Evolutionary conservation across 139 green algal species (phyloP).

Genomic region (Micromonas commoda): DNA sequence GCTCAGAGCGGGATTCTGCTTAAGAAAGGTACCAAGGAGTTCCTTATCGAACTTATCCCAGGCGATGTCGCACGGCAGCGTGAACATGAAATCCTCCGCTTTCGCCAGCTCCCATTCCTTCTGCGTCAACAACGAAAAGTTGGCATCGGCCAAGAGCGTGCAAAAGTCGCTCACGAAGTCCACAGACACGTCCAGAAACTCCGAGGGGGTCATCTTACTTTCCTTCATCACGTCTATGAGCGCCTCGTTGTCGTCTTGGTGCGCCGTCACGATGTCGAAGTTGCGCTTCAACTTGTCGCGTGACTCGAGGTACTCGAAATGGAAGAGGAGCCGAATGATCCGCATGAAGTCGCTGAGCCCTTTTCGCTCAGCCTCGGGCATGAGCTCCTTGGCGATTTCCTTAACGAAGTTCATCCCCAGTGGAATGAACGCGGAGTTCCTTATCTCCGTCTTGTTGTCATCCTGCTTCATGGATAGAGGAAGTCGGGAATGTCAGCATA

Average conservation of each 20-base stretch:
- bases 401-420: conserved; percentile 6
- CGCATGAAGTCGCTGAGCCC: not conserved
- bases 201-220: not conserved
- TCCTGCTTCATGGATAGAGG: not conserved
- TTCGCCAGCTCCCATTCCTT: conserved; percentile 12
- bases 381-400: not conserved
- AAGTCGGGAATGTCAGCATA: too few species aligned
- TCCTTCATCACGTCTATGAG: not conserved
- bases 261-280: not conserved
- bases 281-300: not conserved
- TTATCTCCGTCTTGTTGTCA: not conserved
- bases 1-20: conserved; percentile 14
- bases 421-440: not conserved
- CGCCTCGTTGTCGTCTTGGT: not conserved
- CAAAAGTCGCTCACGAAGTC: conserved; percentile 19
- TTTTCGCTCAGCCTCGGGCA: not conserved
- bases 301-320: not conserved
- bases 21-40: conserved; percentile 7
- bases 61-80: not conserved
- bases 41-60: conserved; percentile 7
- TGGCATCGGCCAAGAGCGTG: not conserved
- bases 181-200: not conserved
- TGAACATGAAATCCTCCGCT: conserved; percentile 25
- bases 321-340: conserved; percentile 1
- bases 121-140: conserved; percentile 11